Base-by-base conservation (phyloP, 2,329 filamentous ascomycete genomes). In the Graphiopsis chlorocephala region DNA sequence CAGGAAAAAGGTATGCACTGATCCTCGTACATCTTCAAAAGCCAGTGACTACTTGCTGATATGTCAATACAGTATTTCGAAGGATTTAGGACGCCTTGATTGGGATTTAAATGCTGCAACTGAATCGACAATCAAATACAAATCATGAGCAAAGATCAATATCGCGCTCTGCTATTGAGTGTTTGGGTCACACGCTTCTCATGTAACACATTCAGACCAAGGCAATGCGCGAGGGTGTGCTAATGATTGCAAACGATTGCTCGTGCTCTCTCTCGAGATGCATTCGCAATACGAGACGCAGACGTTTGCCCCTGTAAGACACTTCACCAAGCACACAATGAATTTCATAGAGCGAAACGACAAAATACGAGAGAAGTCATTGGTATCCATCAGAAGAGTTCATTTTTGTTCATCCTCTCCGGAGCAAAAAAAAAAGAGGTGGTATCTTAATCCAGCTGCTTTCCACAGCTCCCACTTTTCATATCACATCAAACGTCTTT, bases 1-100 rank as follows among this genome's bases (percentile, higher is more conserved):
- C 72, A 80, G 89, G 64, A 84, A 84, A 74, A 86, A 82, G 68
- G 74, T 74, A 56, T 26, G 53, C 10, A 62, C 58, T 20, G 68
- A 25, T 12, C 6, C 29, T 17, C 28, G 12, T 14, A 11, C 17
- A 14, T 2, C 20, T 14, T 7, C 20, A 1, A 11, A n/a, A 20
- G 10, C 11, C 5, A 35, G 31, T 56, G 29, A 4, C 53, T 29
- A 53, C 29, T 58, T n/a, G 35, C 56, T 58, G 8, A 58, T 35
- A 29, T 25, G 5, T 38, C 11, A 42, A 17, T 57, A n/a, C 45
- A 75, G 73, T 77, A 76, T 55, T 77, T 77, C 62, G 70, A 76
- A 68, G 75, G 75, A 53, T 77, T 77, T 69, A 74, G 71, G 61
- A 64, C 38, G 23, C 23, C 55, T 20, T 61, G 42, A 61, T 5